phyloP scores from a whole-genome alignment of 2,329 filamentous ascomycete genomes.

The Aspergillus texensis region DNA sequence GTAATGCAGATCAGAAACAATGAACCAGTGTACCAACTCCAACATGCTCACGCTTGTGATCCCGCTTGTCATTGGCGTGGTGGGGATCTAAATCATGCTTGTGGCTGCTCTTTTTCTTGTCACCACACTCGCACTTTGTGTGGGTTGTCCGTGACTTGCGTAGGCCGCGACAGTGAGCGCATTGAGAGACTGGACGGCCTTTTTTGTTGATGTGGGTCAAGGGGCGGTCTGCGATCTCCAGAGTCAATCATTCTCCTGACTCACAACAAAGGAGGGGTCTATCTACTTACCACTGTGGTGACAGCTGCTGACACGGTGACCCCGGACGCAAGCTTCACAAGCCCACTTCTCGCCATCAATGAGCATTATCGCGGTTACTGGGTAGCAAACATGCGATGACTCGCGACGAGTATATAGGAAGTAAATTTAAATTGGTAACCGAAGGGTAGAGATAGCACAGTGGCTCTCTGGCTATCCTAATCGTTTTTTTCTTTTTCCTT shows the following conservation, averaged over 20 bases:
- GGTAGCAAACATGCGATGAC: constrained; percentile 43
- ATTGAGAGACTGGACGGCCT: constrained; percentile 95
- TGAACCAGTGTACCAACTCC: constrained; percentile 29
- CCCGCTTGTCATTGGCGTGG: constrained; percentile 38
- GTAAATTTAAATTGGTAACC: constrained; percentile 12
- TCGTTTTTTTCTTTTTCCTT: constrained; percentile 7
- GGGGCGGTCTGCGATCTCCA: constrained; percentile 69
- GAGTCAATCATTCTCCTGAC: not conserved
- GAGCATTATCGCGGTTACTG: constrained; percentile 62
- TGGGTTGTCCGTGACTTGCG: constrained; percentile 95
- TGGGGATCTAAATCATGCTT: constrained; percentile 41
- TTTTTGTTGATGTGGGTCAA: constrained; percentile 97
- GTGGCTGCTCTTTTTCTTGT: constrained; percentile 72
- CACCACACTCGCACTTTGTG: constrained; percentile 94
- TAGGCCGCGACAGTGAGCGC: constrained; percentile 91
- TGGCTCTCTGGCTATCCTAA: constrained; percentile 10
- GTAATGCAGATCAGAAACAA: constrained; percentile 38
- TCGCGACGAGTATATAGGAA: constrained; percentile 31
- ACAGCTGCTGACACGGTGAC: constrained; percentile 98
- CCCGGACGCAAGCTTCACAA: constrained; percentile 96
- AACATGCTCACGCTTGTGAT: constrained; percentile 42
- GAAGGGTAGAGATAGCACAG: constrained; percentile 14
- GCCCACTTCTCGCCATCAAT: constrained; percentile 97
- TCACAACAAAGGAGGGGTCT: not conserved
- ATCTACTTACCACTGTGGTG: constrained; percentile 81